phyloP scores from a whole-genome alignment of 2,329 filamentous ascomycete genomes.

The Ustulina deusta region DNA sequence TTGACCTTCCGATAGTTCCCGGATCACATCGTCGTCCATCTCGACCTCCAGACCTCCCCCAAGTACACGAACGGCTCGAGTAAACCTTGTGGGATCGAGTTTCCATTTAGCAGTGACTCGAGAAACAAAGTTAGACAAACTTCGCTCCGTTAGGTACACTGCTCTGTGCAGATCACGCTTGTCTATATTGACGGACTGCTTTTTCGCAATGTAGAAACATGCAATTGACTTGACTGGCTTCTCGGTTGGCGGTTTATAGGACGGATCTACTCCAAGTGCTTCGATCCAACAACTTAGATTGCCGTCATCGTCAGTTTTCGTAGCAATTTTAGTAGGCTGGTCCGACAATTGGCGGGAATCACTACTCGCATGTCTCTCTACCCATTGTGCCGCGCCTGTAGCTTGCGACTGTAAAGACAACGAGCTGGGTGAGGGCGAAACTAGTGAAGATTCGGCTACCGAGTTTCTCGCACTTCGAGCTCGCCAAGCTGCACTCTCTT shows the following conservation, averaged over 20 bases:
- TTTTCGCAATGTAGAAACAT: constrained; percentile 84
- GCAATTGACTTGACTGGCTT: constrained; percentile 78
- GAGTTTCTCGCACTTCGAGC: constrained; percentile 67
- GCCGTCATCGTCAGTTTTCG: constrained; percentile 70
- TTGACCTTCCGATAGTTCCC: constrained; percentile 87
- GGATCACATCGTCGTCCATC: constrained; percentile 90
- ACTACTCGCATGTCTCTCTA: constrained; percentile 66
- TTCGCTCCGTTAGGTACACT: constrained; percentile 84
- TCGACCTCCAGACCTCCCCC: constrained; percentile 83
- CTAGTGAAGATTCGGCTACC: constrained; percentile 69
- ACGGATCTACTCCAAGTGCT: constrained; percentile 87
- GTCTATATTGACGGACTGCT: constrained; percentile 61
- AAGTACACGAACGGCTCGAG: constrained; percentile 78
- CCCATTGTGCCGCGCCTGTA: constrained; percentile 65
- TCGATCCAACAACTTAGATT: constrained; percentile 87
- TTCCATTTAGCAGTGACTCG: constrained; percentile 83
- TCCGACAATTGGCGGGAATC: constrained; percentile 64
- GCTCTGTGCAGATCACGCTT: constrained; percentile 80
- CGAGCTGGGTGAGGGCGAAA: constrained; percentile 75
- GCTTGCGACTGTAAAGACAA: constrained; percentile 70
- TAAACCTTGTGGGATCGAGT: constrained; percentile 77
- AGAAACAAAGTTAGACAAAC: constrained; percentile 77
- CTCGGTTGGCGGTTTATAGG: constrained; percentile 83
- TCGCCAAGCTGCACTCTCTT: constrained; percentile 64
- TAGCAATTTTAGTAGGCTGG: constrained; percentile 64